Base-by-base conservation (phyloP, 768 basidiomycete genomes). In the Leccinum subtestaceum region DNA sequence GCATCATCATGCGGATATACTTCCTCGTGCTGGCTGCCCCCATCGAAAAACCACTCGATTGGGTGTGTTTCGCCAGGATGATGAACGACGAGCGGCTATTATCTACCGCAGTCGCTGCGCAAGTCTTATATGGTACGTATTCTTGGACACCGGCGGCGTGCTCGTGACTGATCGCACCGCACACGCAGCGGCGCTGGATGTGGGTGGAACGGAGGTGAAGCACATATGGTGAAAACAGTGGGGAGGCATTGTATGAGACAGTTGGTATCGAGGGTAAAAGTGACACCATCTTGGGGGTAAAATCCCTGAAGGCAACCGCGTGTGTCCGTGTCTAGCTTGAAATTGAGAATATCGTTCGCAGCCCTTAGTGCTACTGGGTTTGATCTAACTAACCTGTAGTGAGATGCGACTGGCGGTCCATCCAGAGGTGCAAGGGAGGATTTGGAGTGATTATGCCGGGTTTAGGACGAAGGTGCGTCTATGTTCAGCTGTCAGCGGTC, bases 361-460 rank as follows among this genome's bases (percentile, higher is more conserved):
- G 63, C 32, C 47, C 57, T 61, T 65, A 60, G 58, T 57, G 52
- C 63, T 52, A 58, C 48, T 51, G 61, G 65, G 10, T 45, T 64
- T 45, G 54, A 51, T 49, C 29, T 31, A 31, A 31, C 29, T 31
- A 31, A 31, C 29, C 29, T 31, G 29, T 31, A 31, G 94, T 2
- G 80, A 86, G 25, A 87, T 96, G 86, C 75, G 81, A 38, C 78
- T 91, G 15, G 79, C 76, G 45, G 89, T 95, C 1, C 84, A 82
- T 51, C 77, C 84, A 2, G 84, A 83, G n/a, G 72, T 87, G 57
- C 82, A 86, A 65, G 83, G 84, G 1, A 82, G 84, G 64, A 78
- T 96, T 36, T 78, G 91, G 51, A 86, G 87, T 5, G 95, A 95
- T 0, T 98, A 96, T 73, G 92, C 93, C 17, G 95, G 92, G 17